These are phyloP conservation scores for Colletotrichum lini DNA, from an alignment of 2,329 filamentous ascomycete genomes.

Conservation along the genomic window DNA sequence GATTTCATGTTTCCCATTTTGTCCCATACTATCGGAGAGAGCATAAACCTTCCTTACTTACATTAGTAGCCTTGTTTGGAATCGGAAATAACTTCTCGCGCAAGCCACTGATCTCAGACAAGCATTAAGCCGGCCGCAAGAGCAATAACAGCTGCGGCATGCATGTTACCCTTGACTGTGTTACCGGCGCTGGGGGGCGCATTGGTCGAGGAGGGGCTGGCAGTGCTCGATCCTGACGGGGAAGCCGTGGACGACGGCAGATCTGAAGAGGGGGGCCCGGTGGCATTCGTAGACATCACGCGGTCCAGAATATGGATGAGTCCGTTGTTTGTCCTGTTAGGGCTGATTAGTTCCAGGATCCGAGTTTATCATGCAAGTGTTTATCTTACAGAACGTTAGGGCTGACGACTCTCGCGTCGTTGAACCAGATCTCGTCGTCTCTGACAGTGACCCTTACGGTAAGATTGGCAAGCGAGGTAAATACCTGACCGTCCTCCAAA, in stretches of 20 bases:
- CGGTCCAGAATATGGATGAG: conserved; percentile 47
- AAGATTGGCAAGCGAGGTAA: conserved; percentile 37
- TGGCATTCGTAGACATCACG: conserved; percentile 42
- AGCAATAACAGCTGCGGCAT: conserved; percentile 26
- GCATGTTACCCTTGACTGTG: not conserved
- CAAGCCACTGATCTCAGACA: not conserved
- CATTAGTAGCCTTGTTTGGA: no score
- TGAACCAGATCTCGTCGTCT: conserved; percentile 45
- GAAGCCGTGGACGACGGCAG: conserved; percentile 21
- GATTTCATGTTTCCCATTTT: not conserved
- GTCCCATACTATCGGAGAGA: not conserved
- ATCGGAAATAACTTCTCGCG: no score
- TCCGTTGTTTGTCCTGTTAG: conserved; percentile 45
- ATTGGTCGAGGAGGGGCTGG: conserved; percentile 11
- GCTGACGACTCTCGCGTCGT: conserved; percentile 46
- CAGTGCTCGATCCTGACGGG: not conserved
- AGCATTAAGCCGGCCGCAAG: conserved; percentile 27
- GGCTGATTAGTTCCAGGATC: not conserved
- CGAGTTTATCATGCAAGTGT: no score
- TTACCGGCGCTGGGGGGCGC: conserved; percentile 23
- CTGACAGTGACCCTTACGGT: conserved; percentile 45
- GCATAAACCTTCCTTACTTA: fast-evolving
- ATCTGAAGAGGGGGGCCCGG: conserved; percentile 4
- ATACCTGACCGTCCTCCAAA: conserved; percentile 41
- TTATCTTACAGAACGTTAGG: conserved; percentile 44